Conservation (phyloP, 306 rosid genomes). For the Cucurbita argyrosperma region DNA sequence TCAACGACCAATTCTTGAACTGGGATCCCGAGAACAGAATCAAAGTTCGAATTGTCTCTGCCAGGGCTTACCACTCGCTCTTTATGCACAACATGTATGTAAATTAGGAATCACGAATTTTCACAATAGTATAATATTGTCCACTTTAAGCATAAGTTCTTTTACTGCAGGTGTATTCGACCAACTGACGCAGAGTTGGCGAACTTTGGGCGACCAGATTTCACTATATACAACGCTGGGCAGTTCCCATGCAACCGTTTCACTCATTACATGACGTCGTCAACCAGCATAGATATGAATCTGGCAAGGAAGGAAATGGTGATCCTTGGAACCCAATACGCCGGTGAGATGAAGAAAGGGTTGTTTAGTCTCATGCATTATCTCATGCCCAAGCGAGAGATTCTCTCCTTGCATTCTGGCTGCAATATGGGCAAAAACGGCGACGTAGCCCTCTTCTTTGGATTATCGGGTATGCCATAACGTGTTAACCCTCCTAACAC, state of each 20-base stretch:
- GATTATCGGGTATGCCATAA: conserved; percentile 54
- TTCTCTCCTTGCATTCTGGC: conserved; percentile 85
- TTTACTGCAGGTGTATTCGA: conserved; percentile 73
- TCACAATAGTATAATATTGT: no score
- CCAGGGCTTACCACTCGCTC: conserved; percentile 83
- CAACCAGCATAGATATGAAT: conserved; percentile 77
- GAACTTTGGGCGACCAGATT: conserved; percentile 81
- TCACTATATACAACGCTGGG: conserved; percentile 92
- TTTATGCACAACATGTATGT: conserved; percentile 97
- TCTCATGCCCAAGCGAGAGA: conserved; percentile 73
- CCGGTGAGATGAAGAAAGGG: conserved; percentile 97
- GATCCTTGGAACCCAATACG: conserved; percentile 88
- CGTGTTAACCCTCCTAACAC: no score
- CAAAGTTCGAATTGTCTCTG: conserved; percentile 78
- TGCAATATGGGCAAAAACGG: conserved; percentile 74
- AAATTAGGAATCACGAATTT: not conserved
- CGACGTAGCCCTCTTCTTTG: conserved; percentile 96
- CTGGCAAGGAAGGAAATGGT: conserved; percentile 82
- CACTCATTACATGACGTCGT: conserved; percentile 90
- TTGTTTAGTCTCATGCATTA: conserved; percentile 83
- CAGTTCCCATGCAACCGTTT: conserved; percentile 87
- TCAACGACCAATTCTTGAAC: conserved; percentile 76
- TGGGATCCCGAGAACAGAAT: conserved; percentile 73
- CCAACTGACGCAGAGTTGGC: conserved; percentile 85
- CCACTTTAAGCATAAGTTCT: no score